Conservation (phyloP, 352 stramenopile species). For the Phytophthora cryptogea region DNA sequence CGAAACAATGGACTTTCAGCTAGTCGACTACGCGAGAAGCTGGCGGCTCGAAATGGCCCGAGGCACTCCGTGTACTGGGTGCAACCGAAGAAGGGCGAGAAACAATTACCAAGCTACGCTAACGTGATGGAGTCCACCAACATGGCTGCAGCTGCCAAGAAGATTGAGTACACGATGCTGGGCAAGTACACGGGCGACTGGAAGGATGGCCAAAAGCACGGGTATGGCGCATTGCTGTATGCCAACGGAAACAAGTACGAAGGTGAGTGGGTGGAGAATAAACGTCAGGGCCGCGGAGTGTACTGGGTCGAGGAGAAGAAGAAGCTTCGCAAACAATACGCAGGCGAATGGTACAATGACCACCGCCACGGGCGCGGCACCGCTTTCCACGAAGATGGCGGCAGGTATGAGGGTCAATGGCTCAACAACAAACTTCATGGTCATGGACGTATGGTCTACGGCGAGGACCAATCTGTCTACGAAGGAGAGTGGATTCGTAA, state of each 20-base stretch:
- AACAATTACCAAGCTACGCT: slow-evolving; percentile 33
- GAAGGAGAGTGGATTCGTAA: slow-evolving; percentile 81
- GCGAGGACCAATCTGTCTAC: slow-evolving; percentile 87
- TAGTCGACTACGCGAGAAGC: slow-evolving; percentile 55
- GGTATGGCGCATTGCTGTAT: slow-evolving; percentile 89
- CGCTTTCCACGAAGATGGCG: slow-evolving; percentile 84
- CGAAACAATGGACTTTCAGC: slow-evolving; percentile 34
- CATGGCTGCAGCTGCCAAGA: slow-evolving; percentile 39
- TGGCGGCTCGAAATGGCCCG: slow-evolving; percentile 64
- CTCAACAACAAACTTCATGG: slow-evolving; percentile 77
- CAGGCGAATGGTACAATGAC: slow-evolving; percentile 76
- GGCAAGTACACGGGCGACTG: slow-evolving; percentile 94
- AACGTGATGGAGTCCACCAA: slow-evolving; percentile 46
- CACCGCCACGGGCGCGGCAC: slow-evolving; percentile 79
- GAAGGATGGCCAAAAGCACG: slow-evolving; percentile 93
- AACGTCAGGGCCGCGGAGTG: slow-evolving; percentile 81
- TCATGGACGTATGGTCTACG: slow-evolving; percentile 62
- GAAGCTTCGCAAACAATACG: slow-evolving; percentile 83
- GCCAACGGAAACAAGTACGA: slow-evolving; percentile 92
- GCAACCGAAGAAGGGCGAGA: slow-evolving; percentile 42
- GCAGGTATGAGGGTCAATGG: slow-evolving; percentile 85
- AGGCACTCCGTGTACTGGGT: slow-evolving; percentile 87
- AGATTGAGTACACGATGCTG: slow-evolving; percentile 65
- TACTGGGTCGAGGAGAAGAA: slow-evolving; percentile 81
- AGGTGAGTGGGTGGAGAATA: slow-evolving; percentile 81